Percentiles rank a stretch among this genome's conserved stretches.
phyloP scores from a whole-genome alignment of 139 green algal species.

The Zygnema cylindricum region DNA sequence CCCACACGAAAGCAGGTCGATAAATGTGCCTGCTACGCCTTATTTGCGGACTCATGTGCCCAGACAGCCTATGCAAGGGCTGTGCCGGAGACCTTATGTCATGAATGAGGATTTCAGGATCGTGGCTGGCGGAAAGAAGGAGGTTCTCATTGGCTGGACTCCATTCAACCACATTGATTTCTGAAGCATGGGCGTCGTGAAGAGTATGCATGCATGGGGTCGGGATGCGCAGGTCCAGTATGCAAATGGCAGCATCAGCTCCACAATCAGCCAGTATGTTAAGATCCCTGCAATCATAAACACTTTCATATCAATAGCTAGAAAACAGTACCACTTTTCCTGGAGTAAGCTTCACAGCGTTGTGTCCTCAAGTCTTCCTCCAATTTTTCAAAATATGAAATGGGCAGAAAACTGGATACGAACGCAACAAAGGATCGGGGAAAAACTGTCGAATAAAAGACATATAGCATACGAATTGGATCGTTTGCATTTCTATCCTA shows the following conservation, averaged over 20 bases:
- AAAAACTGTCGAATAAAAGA: too few relatives aligned
- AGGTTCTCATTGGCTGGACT: slow-evolving; percentile 35
- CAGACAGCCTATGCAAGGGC: slow-evolving; percentile 35
- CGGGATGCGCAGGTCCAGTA: slow-evolving; percentile 45
- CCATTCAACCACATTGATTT: slow-evolving; percentile 57
- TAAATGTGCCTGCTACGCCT: slow-evolving; percentile 36
- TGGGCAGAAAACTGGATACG: too few relatives aligned
- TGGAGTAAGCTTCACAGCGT: too few relatives aligned
- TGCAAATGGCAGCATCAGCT: slow-evolving; percentile 30
- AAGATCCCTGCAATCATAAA: slow-evolving; percentile 14
- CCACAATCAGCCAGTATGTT: slow-evolving; percentile 51
- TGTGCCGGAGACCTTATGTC: slow-evolving; percentile 38
- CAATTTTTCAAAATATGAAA: too few relatives aligned
- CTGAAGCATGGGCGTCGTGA: slow-evolving; percentile 1
- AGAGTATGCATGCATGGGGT: slow-evolving; percentile 9
- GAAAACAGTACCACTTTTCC: too few relatives aligned
- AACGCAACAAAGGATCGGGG: too few relatives aligned
- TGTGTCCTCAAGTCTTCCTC: too few relatives aligned
- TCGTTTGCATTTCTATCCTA: too few relatives aligned
- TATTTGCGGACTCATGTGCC: slow-evolving; percentile 25
- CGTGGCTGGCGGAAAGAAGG: slow-evolving; percentile 47
- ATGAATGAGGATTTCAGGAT: slow-evolving; percentile 37
- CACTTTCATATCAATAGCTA: too few relatives aligned
- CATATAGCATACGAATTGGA: too few relatives aligned
- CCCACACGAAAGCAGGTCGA: slow-evolving; percentile 18